Base-by-base conservation (phyloP, 2,329 filamentous ascomycete species). In the Aureobasidium subglaciale region DNA sequence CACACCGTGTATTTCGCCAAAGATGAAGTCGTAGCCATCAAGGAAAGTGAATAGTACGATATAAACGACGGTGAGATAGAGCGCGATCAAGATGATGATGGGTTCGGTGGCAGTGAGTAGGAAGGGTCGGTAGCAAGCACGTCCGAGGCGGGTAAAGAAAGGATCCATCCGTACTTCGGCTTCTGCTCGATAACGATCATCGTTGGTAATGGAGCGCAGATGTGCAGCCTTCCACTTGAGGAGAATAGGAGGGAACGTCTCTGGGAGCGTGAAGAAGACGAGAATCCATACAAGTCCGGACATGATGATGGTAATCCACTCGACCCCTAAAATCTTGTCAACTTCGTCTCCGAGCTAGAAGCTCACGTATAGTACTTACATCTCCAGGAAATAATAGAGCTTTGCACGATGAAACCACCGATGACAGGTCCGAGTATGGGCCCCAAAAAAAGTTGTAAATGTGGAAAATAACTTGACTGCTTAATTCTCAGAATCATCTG, bases 21-120 rank as follows among this genome's bases (percentile, higher is more conserved):
- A 81, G 62, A 80, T 75, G 64, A 72, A 78, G 9, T 73, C 69
- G 60, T 77, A 80, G 1, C 77, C 78, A 11, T 76, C 74, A 9
- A 79, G 72, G 57, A 74, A 73, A 9, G 69, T 69, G 61, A 77
- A 75, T 7, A 78, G 65, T 4, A 75, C 65, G 18, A 71, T 66
- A 59, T 76, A 78, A 34, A 78, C 65, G 35, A 80, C 67, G 0
- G 77, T 72, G 16, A 78, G 68, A 25, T 75, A 78, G 15, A 76
- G 62, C 1, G 74, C 73, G 8, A 75, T 62, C 3, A 74, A 64
- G 2, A 78, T 66, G 38, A 80, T 71, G 58, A 79, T 75, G 0
- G 75, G 75, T 59, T 77, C 74, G 10, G 63, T 70, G 27, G 64
- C 61, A 6, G 73, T 73, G 16, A 78, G 71, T 5, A 71, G 61